Percentiles rank a stretch among this genome's conserved stretches.
Evolutionary conservation across 192 early-diverging fungal species (phyloP).

Genomic region (Coemansia nantahalensis): DNA sequence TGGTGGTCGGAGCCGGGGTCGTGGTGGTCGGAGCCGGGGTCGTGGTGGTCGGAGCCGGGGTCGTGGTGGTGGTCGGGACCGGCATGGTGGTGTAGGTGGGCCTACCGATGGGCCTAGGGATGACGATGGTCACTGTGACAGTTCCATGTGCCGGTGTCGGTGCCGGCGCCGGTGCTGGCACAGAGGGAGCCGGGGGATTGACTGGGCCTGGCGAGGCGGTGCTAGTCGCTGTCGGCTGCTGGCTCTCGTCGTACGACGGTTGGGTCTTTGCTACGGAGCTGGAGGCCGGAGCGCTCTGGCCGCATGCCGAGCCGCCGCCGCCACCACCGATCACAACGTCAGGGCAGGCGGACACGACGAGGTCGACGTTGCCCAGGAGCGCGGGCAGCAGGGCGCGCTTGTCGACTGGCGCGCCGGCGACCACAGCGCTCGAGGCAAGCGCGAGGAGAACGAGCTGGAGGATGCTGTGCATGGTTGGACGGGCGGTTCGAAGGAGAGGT

Average conservation of each 20-base stretch:
- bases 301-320: slow-evolving; percentile 20
- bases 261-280: not conserved
- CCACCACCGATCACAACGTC: slow-evolving; percentile 30
- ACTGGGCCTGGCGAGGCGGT: slow-evolving; percentile 2
- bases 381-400: slow-evolving; percentile 41
- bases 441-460: slow-evolving; percentile 18
- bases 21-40: slow-evolving; percentile 1
- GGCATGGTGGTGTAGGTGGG: no score
- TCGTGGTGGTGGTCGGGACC: no score
- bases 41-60: slow-evolving; percentile 9
- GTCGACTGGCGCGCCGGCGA: slow-evolving; percentile 3
- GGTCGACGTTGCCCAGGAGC: slow-evolving; percentile 42
- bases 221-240: slow-evolving; percentile 7
- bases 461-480: slow-evolving; percentile 28
- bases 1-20: slow-evolving; percentile 6
- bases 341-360: slow-evolving; percentile 38
- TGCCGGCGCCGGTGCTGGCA: slow-evolving; percentile 1
- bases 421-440: slow-evolving; percentile 11
- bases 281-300: slow-evolving; percentile 7
- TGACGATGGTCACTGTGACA: no score
- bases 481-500: no score
- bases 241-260: slow-evolving; percentile 16
- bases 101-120: no score
- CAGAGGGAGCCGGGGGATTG: not conserved
- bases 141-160: no score